These are phyloP conservation scores for Trichoderma hamatum DNA, from an alignment of 2,329 filamentous ascomycete genomes.

Conservation along the genomic window DNA sequence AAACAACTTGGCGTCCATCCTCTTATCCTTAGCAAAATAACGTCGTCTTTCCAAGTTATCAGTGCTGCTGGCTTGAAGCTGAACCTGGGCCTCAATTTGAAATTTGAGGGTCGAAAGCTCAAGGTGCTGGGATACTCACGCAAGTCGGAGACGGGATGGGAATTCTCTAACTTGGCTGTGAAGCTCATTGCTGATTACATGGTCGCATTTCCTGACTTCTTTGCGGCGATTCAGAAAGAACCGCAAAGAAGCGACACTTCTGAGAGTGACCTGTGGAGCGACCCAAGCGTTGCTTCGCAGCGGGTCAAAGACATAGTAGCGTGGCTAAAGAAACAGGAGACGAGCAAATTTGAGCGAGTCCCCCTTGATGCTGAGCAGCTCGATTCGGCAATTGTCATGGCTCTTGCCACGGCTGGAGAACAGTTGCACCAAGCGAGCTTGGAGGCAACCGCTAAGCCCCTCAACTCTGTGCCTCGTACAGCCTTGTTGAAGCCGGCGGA, in stretches of 20 bases:
- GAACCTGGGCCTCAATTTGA: slow-evolving; percentile 92
- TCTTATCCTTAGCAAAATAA: slow-evolving; percentile 91
- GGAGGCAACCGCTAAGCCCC: slow-evolving; percentile 64
- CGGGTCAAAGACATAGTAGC: slow-evolving; percentile 92
- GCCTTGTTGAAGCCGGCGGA: slow-evolving; percentile 92
- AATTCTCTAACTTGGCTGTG: slow-evolving; percentile 86
- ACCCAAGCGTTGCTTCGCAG: slow-evolving; percentile 68
- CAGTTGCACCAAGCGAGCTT: slow-evolving; percentile 55
- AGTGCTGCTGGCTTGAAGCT: slow-evolving; percentile 77
- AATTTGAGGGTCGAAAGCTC: slow-evolving; percentile 92
- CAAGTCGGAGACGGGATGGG: slow-evolving; percentile 85
- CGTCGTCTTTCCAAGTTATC: slow-evolving; percentile 86
- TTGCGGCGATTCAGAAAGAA: slow-evolving; percentile 82
- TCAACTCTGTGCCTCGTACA: slow-evolving; percentile 80
- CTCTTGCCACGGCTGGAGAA: slow-evolving; percentile 78
- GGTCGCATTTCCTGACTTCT: slow-evolving; percentile 92
- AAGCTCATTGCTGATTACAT: slow-evolving; percentile 85
- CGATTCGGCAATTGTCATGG: slow-evolving; percentile 83
- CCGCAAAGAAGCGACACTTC: slow-evolving; percentile 82
- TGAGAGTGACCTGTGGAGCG: slow-evolving; percentile 84
- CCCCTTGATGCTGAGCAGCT: slow-evolving; percentile 95
- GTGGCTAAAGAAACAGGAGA: slow-evolving; percentile 91
- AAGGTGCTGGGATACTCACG: slow-evolving; percentile 96
- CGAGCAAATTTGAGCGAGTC: slow-evolving; percentile 92
- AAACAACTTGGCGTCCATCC: slow-evolving; percentile 80